phyloP scores from a whole-genome alignment of 2,329 filamentous ascomycete species.

The Waltergamsia citrina region DNA sequence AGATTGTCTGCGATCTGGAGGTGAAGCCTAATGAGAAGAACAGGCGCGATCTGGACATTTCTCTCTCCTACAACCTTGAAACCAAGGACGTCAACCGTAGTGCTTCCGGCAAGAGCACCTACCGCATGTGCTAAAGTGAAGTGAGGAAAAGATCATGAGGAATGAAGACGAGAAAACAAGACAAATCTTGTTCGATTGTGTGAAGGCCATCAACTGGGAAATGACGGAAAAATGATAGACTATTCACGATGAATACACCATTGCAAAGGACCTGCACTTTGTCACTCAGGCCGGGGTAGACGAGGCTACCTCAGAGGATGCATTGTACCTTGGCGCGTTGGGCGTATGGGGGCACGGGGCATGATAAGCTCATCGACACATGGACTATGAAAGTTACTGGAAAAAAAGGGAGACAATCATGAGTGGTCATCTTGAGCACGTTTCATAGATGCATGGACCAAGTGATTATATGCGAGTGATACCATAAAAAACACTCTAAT shows the following conservation, averaged over 20 bases:
- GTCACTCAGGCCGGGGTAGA: too few species aligned
- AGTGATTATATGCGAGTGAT: too few species aligned
- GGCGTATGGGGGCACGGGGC: too few species aligned
- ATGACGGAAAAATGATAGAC: background rate
- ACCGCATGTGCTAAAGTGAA: slow-evolving; percentile 64
- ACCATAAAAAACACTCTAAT: too few species aligned
- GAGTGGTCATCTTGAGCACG: background rate
- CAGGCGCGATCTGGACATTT: slow-evolving; percentile 88
- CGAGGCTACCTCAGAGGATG: too few species aligned
- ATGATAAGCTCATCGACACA: background rate
- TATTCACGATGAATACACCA: too few species aligned
- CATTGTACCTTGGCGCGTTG: too few species aligned
- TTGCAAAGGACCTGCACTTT: too few species aligned
- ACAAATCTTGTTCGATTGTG: too few species aligned
- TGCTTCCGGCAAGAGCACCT: slow-evolving; percentile 62
- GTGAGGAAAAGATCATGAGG: background rate
- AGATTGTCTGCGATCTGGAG: slow-evolving; percentile 60
- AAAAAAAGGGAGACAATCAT: background rate
- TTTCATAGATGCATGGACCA: too few species aligned
- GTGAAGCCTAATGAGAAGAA: slow-evolving; percentile 93
- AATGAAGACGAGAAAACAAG: too few species aligned
- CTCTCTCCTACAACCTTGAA: slow-evolving; percentile 71
- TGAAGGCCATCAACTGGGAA: background rate
- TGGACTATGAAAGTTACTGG: background rate
- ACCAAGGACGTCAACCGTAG: slow-evolving; percentile 63